phyloP scores from a whole-genome alignment of 2,329 filamentous ascomycete species.

The Beauveria sp. region DNA sequence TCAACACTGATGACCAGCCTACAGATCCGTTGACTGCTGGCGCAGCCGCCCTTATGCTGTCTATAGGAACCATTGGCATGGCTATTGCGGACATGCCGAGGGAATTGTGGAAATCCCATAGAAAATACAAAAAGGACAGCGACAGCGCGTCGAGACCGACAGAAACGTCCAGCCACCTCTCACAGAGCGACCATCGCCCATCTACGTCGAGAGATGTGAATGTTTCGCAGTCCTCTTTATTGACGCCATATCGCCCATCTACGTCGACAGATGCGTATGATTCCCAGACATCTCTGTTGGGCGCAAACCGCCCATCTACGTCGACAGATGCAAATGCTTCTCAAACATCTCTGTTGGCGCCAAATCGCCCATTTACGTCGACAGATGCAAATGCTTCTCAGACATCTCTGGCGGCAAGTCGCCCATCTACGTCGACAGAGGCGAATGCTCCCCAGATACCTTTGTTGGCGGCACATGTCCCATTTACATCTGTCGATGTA shows the following conservation, averaged over 20 bases:
- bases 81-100: conserved; percentile 68
- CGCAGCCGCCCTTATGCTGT: conserved; percentile 70
- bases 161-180: conserved; percentile 1
- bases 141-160: background rate
- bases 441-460: no score
- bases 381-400: background rate
- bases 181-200: background rate
- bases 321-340: background rate
- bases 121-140: conserved; percentile 16
- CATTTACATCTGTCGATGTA: no score
- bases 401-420: no score
- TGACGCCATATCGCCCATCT: background rate
- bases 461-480: no score
- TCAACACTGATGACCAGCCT: conserved; percentile 70
- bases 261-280: background rate
- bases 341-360: no score
- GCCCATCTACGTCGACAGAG: no score
- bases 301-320: background rate
- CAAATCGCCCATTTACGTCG: background rate
- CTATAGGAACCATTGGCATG: conserved; percentile 73
- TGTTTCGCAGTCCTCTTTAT: no score
- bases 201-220: background rate
- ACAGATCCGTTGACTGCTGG: conserved; percentile 73
- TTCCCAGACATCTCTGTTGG: no score
- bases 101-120: conserved; percentile 41